These are phyloP conservation scores for Termitomyces heimii DNA, from an alignment of 768 basidiomycete genomes.

Conservation along the genomic window DNA sequence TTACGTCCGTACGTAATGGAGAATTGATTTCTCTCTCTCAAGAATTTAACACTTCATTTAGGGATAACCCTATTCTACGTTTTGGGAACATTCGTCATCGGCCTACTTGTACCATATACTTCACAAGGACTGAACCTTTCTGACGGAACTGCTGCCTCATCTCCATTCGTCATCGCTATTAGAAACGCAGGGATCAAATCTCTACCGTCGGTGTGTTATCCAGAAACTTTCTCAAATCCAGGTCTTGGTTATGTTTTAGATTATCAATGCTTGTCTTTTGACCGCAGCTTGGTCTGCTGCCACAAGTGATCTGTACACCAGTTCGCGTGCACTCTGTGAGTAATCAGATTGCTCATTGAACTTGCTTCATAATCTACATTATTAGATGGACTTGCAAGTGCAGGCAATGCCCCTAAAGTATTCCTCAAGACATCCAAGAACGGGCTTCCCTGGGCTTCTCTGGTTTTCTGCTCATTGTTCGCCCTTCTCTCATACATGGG, in stretches of 20 bases:
- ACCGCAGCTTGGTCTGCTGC: slow-evolving; percentile 94
- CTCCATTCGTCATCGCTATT: slow-evolving; percentile 92
- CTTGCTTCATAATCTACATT: slow-evolving; percentile 17
- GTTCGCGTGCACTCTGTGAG: slow-evolving; percentile 80
- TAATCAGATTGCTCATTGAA: slow-evolving; percentile 7
- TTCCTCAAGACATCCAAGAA: slow-evolving; percentile 63
- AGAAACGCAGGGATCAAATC: slow-evolving; percentile 78
- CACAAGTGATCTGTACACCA: slow-evolving; percentile 84
- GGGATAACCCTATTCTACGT: slow-evolving; percentile 83
- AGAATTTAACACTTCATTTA: slow-evolving; percentile 24
- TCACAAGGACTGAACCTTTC: slow-evolving; percentile 45
- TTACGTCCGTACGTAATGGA: slow-evolving; percentile 48
- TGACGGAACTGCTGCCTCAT: slow-evolving; percentile 60
- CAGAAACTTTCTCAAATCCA: not conserved
- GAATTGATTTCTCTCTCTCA: not conserved
- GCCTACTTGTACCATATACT: slow-evolving; percentile 76
- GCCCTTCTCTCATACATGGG: slow-evolving; percentile 80
- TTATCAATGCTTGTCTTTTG: slow-evolving; percentile 79
- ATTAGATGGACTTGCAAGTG: slow-evolving; percentile 66
- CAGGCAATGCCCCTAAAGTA: slow-evolving; percentile 78
- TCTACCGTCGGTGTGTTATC: slow-evolving; percentile 62
- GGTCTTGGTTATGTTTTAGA: slow-evolving; percentile 26
- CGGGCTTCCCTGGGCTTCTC: slow-evolving; percentile 74
- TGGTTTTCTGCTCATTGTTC: slow-evolving; percentile 66
- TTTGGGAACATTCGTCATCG: slow-evolving; percentile 67